Evolutionary conservation across 1,284 basidiomycete genomes (phyloP).

Genomic region (Entoloma clypeatum): DNA sequence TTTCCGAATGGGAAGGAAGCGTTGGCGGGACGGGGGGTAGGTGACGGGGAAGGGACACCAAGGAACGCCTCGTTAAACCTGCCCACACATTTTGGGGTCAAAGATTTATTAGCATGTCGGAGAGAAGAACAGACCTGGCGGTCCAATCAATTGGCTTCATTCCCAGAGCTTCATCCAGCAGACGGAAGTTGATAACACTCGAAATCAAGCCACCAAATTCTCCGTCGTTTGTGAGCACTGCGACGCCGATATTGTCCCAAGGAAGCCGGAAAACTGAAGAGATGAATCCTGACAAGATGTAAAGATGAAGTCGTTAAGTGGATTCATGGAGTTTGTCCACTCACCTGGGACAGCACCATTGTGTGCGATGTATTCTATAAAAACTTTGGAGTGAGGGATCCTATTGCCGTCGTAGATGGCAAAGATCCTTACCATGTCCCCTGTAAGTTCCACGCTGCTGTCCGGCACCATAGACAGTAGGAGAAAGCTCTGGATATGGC

Average conservation of each 20-base stretch:
- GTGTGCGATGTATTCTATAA: slow-evolving; percentile 21
- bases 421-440: slow-evolving; percentile 19
- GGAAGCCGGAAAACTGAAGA: slow-evolving; percentile 22
- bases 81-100: background rate
- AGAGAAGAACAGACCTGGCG: slow-evolving; percentile 13
- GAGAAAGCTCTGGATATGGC: slow-evolving; percentile 20
- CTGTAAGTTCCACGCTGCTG: slow-evolving; percentile 19
- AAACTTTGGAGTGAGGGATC: background rate
- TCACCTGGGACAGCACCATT: slow-evolving; percentile 18
- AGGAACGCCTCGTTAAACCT: slow-evolving; percentile 9
- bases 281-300: slow-evolving; percentile 17
- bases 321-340: background rate
- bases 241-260: slow-evolving; percentile 23
- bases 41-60: slow-evolving; percentile 1
- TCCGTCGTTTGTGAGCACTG: slow-evolving; percentile 24
- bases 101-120: background rate
- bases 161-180: slow-evolving; percentile 23
- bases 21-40: slow-evolving; percentile 21
- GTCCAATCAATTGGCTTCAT: slow-evolving; percentile 23
- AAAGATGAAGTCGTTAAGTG: background rate
- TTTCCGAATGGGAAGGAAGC: slow-evolving; percentile 16
- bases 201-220: slow-evolving; percentile 16
- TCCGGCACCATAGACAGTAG: slow-evolving; percentile 23
- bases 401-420: background rate
- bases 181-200: slow-evolving; percentile 20